These are phyloP conservation scores for Anthoceros angustus DNA, from an alignment of 225 moss, liverwort and hornwort species.

Conservation along the genomic window DNA sequence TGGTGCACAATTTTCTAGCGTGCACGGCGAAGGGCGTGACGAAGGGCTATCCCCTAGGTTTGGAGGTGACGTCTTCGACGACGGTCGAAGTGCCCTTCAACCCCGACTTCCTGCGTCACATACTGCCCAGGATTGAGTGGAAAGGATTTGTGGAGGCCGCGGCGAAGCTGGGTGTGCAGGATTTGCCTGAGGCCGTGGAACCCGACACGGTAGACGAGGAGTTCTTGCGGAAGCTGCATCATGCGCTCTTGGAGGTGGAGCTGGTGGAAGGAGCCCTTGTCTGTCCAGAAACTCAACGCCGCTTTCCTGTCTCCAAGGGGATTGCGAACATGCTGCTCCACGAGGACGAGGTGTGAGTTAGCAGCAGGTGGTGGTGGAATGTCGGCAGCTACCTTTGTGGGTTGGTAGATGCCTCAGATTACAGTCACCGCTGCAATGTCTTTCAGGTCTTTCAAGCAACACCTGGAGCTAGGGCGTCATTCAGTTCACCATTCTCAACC, in stretches of 20 bases:
- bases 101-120: slow-evolving; percentile 63
- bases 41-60: slow-evolving; percentile 66
- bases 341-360: slow-evolving; percentile 74
- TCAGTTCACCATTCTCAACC: too few species aligned
- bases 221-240: slow-evolving; percentile 83
- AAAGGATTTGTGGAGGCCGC: slow-evolving; percentile 88
- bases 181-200: slow-evolving; percentile 78
- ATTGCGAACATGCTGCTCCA: slow-evolving; percentile 93
- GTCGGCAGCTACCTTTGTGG: too few species aligned
- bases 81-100: slow-evolving; percentile 76
- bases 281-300: slow-evolving; percentile 79
- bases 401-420: too few species aligned
- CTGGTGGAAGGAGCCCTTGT: slow-evolving; percentile 90
- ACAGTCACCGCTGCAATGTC: too few species aligned
- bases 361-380: too few species aligned
- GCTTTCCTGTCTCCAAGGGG: slow-evolving; percentile 88
- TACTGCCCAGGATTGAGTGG: slow-evolving; percentile 88
- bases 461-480: too few species aligned
- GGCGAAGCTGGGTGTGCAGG: slow-evolving; percentile 55
- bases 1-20: slow-evolving; percentile 92
- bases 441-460: too few species aligned
- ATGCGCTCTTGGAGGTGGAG: slow-evolving; percentile 75
- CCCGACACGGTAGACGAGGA: slow-evolving; percentile 55
- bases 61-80: slow-evolving; percentile 54
- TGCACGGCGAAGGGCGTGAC: slow-evolving; percentile 95